Conservation (phyloP, 441 rosid species). For the Pelargonium citronellum region DNA sequence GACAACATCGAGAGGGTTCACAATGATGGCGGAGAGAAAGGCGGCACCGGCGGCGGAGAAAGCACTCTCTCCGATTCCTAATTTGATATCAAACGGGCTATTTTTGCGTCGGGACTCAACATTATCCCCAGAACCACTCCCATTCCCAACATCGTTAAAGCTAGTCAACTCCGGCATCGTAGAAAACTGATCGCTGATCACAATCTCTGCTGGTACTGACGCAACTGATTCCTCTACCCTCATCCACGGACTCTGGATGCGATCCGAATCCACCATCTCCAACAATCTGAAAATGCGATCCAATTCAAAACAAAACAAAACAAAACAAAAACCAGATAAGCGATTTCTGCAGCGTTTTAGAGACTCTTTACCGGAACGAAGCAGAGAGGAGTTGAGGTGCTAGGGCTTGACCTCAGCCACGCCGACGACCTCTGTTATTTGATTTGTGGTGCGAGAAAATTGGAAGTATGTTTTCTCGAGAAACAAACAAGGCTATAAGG, state of each 20-base stretch:
- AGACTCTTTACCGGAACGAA: background rate
- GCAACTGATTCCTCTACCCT: background rate
- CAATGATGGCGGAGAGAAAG: slow-evolving; percentile 1
- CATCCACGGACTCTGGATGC: slow-evolving; percentile 5
- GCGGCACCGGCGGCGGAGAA: slow-evolving; percentile 4
- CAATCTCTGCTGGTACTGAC: background rate
- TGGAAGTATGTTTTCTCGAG: background rate
- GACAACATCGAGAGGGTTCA: slow-evolving; percentile 7
- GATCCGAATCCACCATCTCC: slow-evolving; percentile 10
- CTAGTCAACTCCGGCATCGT: slow-evolving; percentile 6
- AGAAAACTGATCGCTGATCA: slow-evolving; percentile 2
- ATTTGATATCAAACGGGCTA: background rate
- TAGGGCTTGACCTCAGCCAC: slow-evolving; percentile 3
- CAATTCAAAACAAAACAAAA: background rate
- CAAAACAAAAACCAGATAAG: background rate
- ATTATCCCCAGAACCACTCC: background rate
- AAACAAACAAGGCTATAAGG: background rate
- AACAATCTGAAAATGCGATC: background rate
- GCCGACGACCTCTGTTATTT: too few relatives aligned
- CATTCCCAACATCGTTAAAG: background rate
- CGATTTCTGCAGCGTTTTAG: too few relatives aligned
- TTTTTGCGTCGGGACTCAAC: background rate
- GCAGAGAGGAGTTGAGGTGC: slow-evolving; percentile 9
- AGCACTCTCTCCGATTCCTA: slow-evolving; percentile 1
- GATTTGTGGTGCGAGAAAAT: too few relatives aligned